phyloP scores from a whole-genome alignment of 1,284 basidiomycete species.

The Microbotryum saponariae region DNA sequence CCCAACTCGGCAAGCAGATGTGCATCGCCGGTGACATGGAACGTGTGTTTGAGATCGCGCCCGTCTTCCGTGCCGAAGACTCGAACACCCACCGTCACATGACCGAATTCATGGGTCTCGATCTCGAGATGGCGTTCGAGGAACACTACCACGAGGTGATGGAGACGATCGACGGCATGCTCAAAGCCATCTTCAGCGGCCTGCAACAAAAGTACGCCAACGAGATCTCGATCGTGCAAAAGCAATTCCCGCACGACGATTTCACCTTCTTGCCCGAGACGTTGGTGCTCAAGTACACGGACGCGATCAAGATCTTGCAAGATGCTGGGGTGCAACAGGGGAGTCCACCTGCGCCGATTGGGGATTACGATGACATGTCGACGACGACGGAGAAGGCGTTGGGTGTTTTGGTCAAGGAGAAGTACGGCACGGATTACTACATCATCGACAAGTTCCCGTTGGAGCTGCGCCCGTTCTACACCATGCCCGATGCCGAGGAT shows the following conservation, averaged over 20 bases:
- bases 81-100: slow-evolving; percentile 96
- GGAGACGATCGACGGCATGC: slow-evolving; percentile 74
- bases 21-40: slow-evolving; percentile 97
- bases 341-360: slow-evolving; percentile 31
- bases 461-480: slow-evolving; percentile 92
- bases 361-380: slow-evolving; percentile 72
- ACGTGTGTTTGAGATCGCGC: slow-evolving; percentile 91
- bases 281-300: slow-evolving; percentile 62
- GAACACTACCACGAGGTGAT: slow-evolving; percentile 96
- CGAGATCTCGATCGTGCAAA: slow-evolving; percentile 71
- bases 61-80: slow-evolving; percentile 96
- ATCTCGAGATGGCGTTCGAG: slow-evolving; percentile 97
- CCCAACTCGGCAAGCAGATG: slow-evolving; percentile 98
- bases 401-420: slow-evolving; percentile 77
- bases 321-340: slow-evolving; percentile 40
- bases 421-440: slow-evolving; percentile 94
- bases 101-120: slow-evolving; percentile 97
- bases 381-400: slow-evolving; percentile 89
- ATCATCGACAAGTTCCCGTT: slow-evolving; percentile 97
- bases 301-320: slow-evolving; percentile 66
- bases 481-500: slow-evolving; percentile 87
- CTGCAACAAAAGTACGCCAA: slow-evolving; percentile 68
- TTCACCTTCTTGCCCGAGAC: slow-evolving; percentile 43
- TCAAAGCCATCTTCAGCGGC: slow-evolving; percentile 74
- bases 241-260: slow-evolving; percentile 75